Percentiles rank a stretch among this genome's conserved stretches.
Evolutionary conservation across 75 land plant genomes (phyloP).

Genomic region (Selaginella moellendorffii): DNA sequence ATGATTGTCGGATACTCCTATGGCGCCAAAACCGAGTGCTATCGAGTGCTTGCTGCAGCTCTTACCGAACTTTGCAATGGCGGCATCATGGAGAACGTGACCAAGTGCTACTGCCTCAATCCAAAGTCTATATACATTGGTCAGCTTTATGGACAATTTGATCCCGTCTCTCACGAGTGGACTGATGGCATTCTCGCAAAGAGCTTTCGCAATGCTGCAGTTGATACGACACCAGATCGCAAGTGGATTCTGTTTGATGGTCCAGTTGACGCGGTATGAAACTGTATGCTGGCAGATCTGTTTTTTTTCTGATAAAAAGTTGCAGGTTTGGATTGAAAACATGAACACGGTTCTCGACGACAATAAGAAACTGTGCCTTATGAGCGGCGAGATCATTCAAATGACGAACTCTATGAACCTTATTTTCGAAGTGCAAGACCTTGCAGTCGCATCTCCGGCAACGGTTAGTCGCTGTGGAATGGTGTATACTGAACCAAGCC

Average conservation of each 20-base stretch:
- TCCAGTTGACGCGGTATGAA: conserved; percentile 32
- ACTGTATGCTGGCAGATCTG: background rate
- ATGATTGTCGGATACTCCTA: conserved; percentile 37
- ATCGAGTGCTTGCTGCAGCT: conserved; percentile 26
- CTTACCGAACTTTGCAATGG: conserved; percentile 19
- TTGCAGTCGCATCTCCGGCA: conserved; percentile 38
- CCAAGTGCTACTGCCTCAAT: conserved; percentile 21
- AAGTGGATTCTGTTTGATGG: conserved; percentile 36
- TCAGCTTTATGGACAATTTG: conserved; percentile 34
- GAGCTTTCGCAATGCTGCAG: conserved; percentile 26
- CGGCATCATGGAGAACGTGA: conserved; percentile 19
- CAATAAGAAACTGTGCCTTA: conserved; percentile 31
- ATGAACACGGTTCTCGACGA: conserved; percentile 37
- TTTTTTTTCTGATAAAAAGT: too few species aligned
- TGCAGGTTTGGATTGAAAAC: conserved; percentile 35
- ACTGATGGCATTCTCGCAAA: conserved; percentile 34
- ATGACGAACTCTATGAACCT: conserved; percentile 30
- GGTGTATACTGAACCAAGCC: conserved; percentile 37
- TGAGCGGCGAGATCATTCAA: conserved; percentile 35
- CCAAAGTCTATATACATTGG: conserved; percentile 37
- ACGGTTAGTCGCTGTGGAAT: conserved; percentile 34
- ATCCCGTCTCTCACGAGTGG: conserved; percentile 37
- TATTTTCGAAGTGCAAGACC: conserved; percentile 35
- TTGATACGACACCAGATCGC: conserved; percentile 27
- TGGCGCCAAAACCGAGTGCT: conserved; percentile 30